Base-by-base conservation (phyloP, 768 basidiomycete species). In the Cystoderma amianthinum region DNA sequence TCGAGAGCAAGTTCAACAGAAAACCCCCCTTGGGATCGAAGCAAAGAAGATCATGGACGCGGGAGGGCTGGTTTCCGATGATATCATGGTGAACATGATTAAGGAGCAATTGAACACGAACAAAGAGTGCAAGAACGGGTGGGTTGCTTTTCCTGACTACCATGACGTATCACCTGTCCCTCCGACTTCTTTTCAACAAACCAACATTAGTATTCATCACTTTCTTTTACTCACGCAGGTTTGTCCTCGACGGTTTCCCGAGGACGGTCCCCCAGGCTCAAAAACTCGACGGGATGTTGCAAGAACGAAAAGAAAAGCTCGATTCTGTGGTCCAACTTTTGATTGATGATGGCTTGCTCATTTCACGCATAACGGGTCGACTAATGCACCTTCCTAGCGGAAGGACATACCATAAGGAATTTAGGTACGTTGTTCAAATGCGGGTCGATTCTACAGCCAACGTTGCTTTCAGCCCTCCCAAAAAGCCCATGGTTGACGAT, bases 191-290 rank as follows among this genome's bases (percentile, higher is more conserved):
- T 30, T 30, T 30, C 28, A 30, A 30, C 28, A 30, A 30, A 30
- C 9, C 28, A 9, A 30, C 28, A 17, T 25, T 33, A 3, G 40
- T n/a, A n/a, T 13, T 17, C 41, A 38, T 38, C 21, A 7, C 45
- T 46, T 47, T 39, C 30, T 41, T 11, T 47, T 45, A 40, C 34
- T n/a, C 6, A 30, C 40, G 12, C 51, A 98, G 95, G 25, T 99
- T 99, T 64, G 96, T 99, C 43, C 74, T 99, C 38, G 96, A 99
- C 56, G 96, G 96, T n/a, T 99, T 99, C 79, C 96, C 96, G 32
- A 84, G 96, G 32, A 98, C 95, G 3, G 90, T 98, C 24, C 82
- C 87, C 7, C 96, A 99, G 56, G 96, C 96, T 2, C 78, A 94
- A 65, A 98, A 96, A 64, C 82, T 99, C 41, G 95, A 95, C 57